A percentile compares a stretch with the other conserved stretches of the same genome.
These are phyloP conservation scores for Blepharisma japonicum DNA, from an alignment of 73 alveolate species.

Conservation along the genomic window DNA sequence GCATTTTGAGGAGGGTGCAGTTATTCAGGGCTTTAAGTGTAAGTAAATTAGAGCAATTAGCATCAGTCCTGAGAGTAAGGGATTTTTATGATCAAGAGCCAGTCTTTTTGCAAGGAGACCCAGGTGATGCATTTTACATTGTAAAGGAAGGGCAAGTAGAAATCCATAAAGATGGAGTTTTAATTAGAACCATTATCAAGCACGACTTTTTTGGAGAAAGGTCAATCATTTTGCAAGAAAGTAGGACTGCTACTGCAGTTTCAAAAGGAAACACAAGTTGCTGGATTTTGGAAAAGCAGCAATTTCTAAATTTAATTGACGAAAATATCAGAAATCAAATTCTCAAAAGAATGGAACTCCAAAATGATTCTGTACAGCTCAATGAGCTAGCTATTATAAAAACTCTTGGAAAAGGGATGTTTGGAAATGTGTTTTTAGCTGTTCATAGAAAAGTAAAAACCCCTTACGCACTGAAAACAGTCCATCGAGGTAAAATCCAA, in stretches of 20 bases:
- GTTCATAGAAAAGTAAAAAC: slow-evolving; percentile 37
- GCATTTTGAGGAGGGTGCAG: slow-evolving; percentile 3
- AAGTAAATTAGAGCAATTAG: background rate
- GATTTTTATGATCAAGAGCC: slow-evolving; percentile 33
- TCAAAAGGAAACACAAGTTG: slow-evolving; percentile 49
- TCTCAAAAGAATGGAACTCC: slow-evolving; percentile 35
- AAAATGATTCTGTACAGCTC: slow-evolving; percentile 31
- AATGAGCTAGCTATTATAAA: slow-evolving; percentile 34
- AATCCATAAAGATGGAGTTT: slow-evolving; percentile 40
- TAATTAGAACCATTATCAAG: slow-evolving; percentile 38
- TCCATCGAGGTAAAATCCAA: slow-evolving; percentile 35
- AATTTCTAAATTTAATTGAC: slow-evolving; percentile 49
- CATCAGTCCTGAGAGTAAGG: background rate
- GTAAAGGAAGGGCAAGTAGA: slow-evolving; percentile 51
- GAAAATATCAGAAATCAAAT: slow-evolving; percentile 50
- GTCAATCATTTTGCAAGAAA: slow-evolving; percentile 35
- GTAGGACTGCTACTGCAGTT: slow-evolving; percentile 60
- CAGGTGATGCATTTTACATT: slow-evolving; percentile 57
- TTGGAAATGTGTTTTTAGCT: slow-evolving; percentile 57
- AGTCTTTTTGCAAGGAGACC: slow-evolving; percentile 48
- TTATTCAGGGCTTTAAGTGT: background rate
- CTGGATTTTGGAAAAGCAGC: slow-evolving; percentile 46
- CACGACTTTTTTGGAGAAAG: slow-evolving; percentile 65
- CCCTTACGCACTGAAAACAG: slow-evolving; percentile 49
- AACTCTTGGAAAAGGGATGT: slow-evolving; percentile 52